Conservation (phyloP, 148 eudicot genomes). For the Dysphania ambrosioides region DNA sequence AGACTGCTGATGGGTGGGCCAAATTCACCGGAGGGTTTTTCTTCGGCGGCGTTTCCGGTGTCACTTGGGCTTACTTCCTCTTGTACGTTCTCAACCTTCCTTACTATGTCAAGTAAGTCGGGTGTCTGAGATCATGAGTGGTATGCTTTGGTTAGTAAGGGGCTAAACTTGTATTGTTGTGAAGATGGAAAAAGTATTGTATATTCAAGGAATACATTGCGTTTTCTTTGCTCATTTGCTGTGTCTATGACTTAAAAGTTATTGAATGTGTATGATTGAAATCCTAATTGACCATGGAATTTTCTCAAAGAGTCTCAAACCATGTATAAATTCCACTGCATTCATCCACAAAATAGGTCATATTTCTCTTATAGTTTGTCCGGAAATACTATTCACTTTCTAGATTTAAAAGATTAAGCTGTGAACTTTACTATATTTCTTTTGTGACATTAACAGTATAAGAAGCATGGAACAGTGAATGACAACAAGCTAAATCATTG, state of each 20-base stretch:
- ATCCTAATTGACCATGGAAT: not conserved
- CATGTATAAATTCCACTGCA: too few species aligned
- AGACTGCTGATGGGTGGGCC: constrained; percentile 97
- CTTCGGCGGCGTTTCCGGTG: constrained; percentile 95
- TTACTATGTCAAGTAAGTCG: constrained; percentile 69
- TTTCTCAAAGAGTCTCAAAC: not conserved
- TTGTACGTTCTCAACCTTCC: constrained; percentile 90
- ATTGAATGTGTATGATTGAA: not conserved
- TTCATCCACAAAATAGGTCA: too few species aligned
- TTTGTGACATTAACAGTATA: too few species aligned
- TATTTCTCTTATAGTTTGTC: too few species aligned
- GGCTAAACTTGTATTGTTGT: constrained; percentile 15
- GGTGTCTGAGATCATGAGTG: not conserved
- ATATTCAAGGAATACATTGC: constrained; percentile 20
- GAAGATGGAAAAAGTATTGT: constrained; percentile 11
- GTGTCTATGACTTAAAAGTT: not conserved
- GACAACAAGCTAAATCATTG: too few species aligned
- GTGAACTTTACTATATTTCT: too few species aligned
- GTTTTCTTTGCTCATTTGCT: not conserved
- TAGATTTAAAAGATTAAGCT: too few species aligned
- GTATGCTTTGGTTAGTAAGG: not conserved
- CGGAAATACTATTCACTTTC: too few species aligned
- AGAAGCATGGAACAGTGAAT: too few species aligned
- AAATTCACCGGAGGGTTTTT: constrained; percentile 98
- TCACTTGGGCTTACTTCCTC: constrained; percentile 85